These are phyloP conservation scores for Pseudogymnoascus sp. DNA, from an alignment of 2,329 filamentous ascomycete genomes.

Conservation along the genomic window DNA sequence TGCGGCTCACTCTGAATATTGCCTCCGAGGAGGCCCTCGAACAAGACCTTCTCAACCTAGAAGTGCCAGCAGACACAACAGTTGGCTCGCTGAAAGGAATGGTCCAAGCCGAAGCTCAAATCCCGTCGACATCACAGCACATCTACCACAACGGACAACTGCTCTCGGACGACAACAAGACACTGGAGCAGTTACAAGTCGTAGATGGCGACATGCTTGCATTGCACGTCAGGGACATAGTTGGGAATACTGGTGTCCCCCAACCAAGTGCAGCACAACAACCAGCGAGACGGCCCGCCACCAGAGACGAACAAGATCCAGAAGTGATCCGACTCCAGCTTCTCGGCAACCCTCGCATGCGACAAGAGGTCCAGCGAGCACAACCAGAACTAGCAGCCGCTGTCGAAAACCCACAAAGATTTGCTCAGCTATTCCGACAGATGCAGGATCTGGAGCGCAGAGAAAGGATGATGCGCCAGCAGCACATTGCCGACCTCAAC, in stretches of 20 bases:
- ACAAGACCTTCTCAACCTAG: slow-evolving; percentile 70
- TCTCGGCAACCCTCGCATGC: slow-evolving; percentile 66
- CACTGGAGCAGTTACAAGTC: slow-evolving; percentile 72
- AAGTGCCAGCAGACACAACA: slow-evolving; percentile 75
- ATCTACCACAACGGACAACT: slow-evolving; percentile 86
- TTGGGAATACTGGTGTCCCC: slow-evolving; percentile 37
- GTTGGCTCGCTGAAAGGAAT: slow-evolving; percentile 79
- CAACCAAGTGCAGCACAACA: slow-evolving; percentile 24
- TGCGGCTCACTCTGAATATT: slow-evolving; percentile 83
- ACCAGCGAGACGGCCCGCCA: slow-evolving; percentile 24
- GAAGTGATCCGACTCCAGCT: slow-evolving; percentile 79
- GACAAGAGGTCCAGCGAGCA: slow-evolving; percentile 61
- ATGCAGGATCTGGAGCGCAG: slow-evolving; percentile 64
- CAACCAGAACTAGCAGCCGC: slow-evolving; percentile 71
- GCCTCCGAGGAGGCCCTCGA: slow-evolving; percentile 57
- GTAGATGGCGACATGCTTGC: slow-evolving; percentile 88
- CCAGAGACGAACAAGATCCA: slow-evolving; percentile 49
- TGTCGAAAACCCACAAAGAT: slow-evolving; percentile 66
- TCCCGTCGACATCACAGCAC: slow-evolving; percentile 66
- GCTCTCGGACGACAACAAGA: slow-evolving; percentile 68
- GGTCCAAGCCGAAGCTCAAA: slow-evolving; percentile 73
- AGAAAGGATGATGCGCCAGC: slow-evolving; percentile 67
- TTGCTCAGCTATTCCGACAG: slow-evolving; percentile 62
- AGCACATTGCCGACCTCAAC: slow-evolving; percentile 77
- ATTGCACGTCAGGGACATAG: slow-evolving; percentile 63